Evolutionary conservation across 75 land plant species (phyloP).

Genomic region (Picea glauca): DNA sequence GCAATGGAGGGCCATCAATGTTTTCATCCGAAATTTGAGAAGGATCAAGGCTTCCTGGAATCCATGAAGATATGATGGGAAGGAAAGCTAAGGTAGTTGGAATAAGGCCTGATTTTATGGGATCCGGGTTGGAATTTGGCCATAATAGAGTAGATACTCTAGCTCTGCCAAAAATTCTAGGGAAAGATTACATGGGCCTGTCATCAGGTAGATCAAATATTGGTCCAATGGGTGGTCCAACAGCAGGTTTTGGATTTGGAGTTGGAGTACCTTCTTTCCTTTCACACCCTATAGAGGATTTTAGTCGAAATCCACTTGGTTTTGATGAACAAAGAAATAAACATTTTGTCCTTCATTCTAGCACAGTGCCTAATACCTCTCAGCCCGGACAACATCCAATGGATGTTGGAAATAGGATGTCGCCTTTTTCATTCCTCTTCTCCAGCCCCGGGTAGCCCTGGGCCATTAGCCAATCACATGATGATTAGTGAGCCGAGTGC

Average conservation of each 20-base stretch:
- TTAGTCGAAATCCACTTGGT: constrained; percentile 22
- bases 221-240: constrained; percentile 21
- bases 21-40: constrained; percentile 15
- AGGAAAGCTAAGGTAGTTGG: constrained; percentile 23
- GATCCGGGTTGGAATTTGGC: constrained; percentile 32
- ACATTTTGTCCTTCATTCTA: constrained; percentile 7
- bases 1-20: constrained; percentile 11
- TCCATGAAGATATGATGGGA: constrained; percentile 25
- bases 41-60: constrained; percentile 15
- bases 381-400: constrained; percentile 17
- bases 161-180: constrained; percentile 38
- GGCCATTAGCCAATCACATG: constrained; percentile 17
- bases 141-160: constrained; percentile 31
- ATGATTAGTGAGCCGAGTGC: constrained; percentile 35
- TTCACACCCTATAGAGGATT: constrained; percentile 22
- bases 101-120: constrained; percentile 21
- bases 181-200: constrained; percentile 28
- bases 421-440: constrained; percentile 11
- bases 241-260: constrained; percentile 16
- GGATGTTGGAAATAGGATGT: constrained; percentile 26
- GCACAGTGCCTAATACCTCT: constrained; percentile 10
- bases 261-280: constrained; percentile 17
- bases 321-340: constrained; percentile 29
- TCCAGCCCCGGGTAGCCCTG: constrained; percentile 18
- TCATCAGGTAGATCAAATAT: constrained; percentile 22